Conservation (phyloP, 2,329 filamentous ascomycete species). For the Colletotrichum lupini region DNA sequence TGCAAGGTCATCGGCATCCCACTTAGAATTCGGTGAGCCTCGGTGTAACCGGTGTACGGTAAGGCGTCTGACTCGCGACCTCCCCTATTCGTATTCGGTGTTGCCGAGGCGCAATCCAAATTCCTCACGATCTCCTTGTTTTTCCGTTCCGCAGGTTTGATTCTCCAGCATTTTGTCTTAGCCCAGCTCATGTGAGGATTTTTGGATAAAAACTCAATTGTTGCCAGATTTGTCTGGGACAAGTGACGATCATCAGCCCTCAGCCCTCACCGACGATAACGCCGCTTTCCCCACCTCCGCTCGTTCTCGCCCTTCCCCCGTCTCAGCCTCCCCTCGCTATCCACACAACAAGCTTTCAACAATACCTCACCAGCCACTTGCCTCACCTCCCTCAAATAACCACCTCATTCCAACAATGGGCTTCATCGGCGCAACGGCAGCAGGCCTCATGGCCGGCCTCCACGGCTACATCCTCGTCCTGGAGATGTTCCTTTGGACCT, state of each 20-base stretch:
- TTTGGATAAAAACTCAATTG: background rate
- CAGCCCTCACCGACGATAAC: background rate
- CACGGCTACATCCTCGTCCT: constrained; percentile 62
- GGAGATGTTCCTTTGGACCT: constrained; percentile 63
- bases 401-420: constrained; percentile 42
- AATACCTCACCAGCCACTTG: background rate
- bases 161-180: background rate
- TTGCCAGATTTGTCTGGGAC: background rate
- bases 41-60: constrained; percentile 7
- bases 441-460: constrained; percentile 51
- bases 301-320: background rate
- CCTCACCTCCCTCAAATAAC: background rate
- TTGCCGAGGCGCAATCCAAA: background rate
- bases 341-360: background rate
- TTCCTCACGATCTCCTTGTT: constrained; percentile 11
- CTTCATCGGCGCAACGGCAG: constrained; percentile 46
- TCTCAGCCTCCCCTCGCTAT: background rate
- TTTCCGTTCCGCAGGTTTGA: constrained; percentile 30
- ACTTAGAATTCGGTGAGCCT: background rate
- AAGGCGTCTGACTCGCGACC: constrained; percentile 23
- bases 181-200: background rate
- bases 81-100: constrained; percentile 1
- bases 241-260: background rate
- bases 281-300: background rate
- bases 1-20: no score